Base-by-base conservation (phyloP, 2,329 filamentous ascomycete species). In the Cytospora piceae region DNA sequence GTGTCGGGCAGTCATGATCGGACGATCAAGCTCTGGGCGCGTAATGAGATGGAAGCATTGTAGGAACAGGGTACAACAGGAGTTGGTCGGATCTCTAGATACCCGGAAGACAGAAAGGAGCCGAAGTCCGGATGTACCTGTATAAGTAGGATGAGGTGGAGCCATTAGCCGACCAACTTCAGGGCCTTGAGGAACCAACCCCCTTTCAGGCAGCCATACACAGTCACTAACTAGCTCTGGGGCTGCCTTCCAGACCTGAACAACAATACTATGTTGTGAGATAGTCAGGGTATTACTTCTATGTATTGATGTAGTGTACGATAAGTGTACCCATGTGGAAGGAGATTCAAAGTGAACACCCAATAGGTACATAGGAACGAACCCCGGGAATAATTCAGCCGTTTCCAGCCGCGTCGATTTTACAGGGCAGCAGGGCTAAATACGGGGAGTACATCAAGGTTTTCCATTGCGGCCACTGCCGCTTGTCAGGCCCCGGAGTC, bases 21-120 rank as follows among this genome's bases (percentile, higher is more conserved):
- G 62, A 98, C 94, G 2, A 92, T 98, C 59, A 99, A 99, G 81
- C 82, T 99, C 2, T 99, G 95, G 95, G 92, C 92, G 5, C 87
- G 93, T 69, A 94, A 97, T 70, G 91, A 93, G 74, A 63, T 61
- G 63, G 66, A 69, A 61, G 49, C 62, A 39, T 29, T 67, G 29
- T 67, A 62, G 32, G 24, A 24, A 57, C 34, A 27, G 3, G 17
- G 46, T 20, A 17, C 1, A 39, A 12, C 29, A 22, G 24, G 4
- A 37, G 4, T n/a, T n/a, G n/a, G 42, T 11, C 22, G 60, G 27
- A 58, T 22, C 14, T 58, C 42, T 53, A 63, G 66, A 67, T 67
- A 63, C 63, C 63, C 66, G 57, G 60, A 65, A 14, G 52, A 58
- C 54, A 53, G 11, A 37, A 37, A 37, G 34, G 12, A 37, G 34